These are phyloP conservation scores for Blakeslea trispora DNA, from an alignment of 371 early-diverging fungal species.

Conservation along the genomic window DNA sequence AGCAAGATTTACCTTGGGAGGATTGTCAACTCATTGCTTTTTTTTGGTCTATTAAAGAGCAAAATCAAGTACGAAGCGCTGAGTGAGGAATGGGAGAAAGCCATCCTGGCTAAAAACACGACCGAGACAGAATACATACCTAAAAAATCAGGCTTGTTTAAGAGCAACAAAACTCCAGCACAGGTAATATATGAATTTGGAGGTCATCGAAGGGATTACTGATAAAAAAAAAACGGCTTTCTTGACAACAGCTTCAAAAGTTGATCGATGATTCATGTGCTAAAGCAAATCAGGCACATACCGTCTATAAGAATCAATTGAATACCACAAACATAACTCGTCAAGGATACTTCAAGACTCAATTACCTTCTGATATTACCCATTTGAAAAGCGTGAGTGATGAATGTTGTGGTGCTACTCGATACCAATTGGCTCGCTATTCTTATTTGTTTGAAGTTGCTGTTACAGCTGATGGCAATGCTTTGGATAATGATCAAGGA, in stretches of 20 bases:
- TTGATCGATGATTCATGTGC: conserved; percentile 70
- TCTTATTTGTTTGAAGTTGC: conserved; percentile 44
- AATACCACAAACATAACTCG: conserved; percentile 60
- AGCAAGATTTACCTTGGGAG: background rate
- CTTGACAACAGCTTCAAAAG: conserved; percentile 48
- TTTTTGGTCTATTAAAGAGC: conserved; percentile 50
- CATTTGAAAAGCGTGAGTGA: conserved; percentile 69
- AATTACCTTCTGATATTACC: conserved; percentile 53
- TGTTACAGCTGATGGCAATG: conserved; percentile 57
- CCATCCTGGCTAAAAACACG: conserved; percentile 59
- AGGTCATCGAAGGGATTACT: conserved; percentile 30
- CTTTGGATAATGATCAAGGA: conserved; percentile 59
- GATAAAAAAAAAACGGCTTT: too few relatives aligned
- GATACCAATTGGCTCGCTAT: conserved; percentile 64
- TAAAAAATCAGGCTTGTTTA: conserved; percentile 53
- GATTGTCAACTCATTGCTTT: background rate
- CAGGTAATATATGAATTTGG: conserved; percentile 36
- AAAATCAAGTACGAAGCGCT: conserved; percentile 66
- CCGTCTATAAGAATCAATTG: conserved; percentile 69
- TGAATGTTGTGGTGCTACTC: conserved; percentile 66
- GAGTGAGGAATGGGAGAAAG: conserved; percentile 79
- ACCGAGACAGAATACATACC: conserved; percentile 44
- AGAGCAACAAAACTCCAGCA: conserved; percentile 52
- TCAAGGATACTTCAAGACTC: conserved; percentile 58
- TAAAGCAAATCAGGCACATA: conserved; percentile 66